These are phyloP conservation scores for Cicer chorassanicum DNA, from an alignment of 306 rosid genomes.

Conservation along the genomic window DNA sequence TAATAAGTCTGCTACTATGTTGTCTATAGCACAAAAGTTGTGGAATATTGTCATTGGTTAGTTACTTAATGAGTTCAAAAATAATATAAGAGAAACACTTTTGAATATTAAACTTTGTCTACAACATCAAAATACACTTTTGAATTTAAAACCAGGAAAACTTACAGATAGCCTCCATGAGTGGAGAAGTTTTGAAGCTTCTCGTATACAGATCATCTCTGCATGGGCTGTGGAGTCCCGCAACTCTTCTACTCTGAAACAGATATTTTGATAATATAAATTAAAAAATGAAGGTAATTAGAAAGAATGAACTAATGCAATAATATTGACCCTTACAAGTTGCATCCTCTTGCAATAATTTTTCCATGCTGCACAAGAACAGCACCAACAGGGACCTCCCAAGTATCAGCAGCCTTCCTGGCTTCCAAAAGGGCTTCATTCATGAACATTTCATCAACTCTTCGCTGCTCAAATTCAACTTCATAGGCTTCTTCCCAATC, in stretches of 20 bases:
- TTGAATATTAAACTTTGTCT: conserved; percentile 8
- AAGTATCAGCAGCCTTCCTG: conserved; percentile 87
- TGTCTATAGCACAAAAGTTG: conserved; percentile 6
- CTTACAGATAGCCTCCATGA: conserved; percentile 94
- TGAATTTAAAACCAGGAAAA: conserved; percentile 40
- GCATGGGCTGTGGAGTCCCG: conserved; percentile 99
- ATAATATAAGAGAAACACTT: conserved; percentile 25
- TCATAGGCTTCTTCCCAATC: conserved; percentile 94
- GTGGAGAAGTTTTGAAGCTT: conserved; percentile 82
- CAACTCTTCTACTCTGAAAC: conserved; percentile 85
- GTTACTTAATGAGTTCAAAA: conserved; percentile 1
- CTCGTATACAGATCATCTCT: conserved; percentile 91
- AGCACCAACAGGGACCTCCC: conserved; percentile 99
- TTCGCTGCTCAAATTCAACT: conserved; percentile 71
- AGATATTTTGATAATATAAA: conserved; percentile 38
- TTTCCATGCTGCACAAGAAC: conserved; percentile 89
- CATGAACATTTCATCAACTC: conserved; percentile 84
- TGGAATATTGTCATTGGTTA: conserved; percentile 9
- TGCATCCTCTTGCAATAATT: conserved; percentile 88
- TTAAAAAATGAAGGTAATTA: conserved; percentile 30
- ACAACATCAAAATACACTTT: conserved; percentile 28
- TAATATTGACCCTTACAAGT: conserved; percentile 68
- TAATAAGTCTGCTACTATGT: neutral
- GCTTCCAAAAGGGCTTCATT: conserved; percentile 96
- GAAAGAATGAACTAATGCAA: conserved; percentile 30